Conservation (phyloP, 305 asterid species). For the Salvia sclarea region DNA sequence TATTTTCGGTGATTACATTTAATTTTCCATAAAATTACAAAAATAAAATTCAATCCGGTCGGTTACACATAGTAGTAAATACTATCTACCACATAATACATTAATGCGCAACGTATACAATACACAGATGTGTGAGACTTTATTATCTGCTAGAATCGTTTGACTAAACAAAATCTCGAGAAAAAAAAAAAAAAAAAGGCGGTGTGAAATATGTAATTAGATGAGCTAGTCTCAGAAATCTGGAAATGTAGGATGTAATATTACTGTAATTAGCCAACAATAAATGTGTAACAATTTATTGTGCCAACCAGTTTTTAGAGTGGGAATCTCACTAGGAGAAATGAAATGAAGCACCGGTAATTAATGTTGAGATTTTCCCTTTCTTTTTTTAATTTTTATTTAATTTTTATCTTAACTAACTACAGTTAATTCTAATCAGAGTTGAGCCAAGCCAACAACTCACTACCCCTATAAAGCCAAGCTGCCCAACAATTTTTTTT, state of each 20-base stretch:
- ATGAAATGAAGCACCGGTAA: slow-evolving; percentile 33
- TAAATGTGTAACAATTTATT: slow-evolving; percentile 36
- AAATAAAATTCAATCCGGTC: too few relatives aligned
- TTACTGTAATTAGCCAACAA: slow-evolving; percentile 25
- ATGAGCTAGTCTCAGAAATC: slow-evolving; percentile 30
- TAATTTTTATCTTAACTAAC: slow-evolving; percentile 13
- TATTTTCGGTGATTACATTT: background rate
- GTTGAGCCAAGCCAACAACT: slow-evolving; percentile 41
- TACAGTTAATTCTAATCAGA: slow-evolving; percentile 18
- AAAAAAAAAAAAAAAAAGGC: background rate
- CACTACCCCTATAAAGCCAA: slow-evolving; percentile 36
- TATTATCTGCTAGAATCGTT: background rate
- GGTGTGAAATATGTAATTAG: background rate
- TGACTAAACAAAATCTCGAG: background rate
- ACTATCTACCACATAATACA: background rate
- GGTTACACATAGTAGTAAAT: background rate
- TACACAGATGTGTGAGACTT: background rate
- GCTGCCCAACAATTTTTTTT: too few relatives aligned
- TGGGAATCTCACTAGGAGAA: slow-evolving; percentile 38
- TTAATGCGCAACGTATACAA: background rate
- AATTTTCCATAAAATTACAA: background rate
- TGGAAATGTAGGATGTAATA: slow-evolving; percentile 21
- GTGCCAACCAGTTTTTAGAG: slow-evolving; percentile 31
- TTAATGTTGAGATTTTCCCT: slow-evolving; percentile 30
- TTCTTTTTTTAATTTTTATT: slow-evolving; percentile 9